Conservation (phyloP, 257 asterid genomes). For the Prunella vulgaris region DNA sequence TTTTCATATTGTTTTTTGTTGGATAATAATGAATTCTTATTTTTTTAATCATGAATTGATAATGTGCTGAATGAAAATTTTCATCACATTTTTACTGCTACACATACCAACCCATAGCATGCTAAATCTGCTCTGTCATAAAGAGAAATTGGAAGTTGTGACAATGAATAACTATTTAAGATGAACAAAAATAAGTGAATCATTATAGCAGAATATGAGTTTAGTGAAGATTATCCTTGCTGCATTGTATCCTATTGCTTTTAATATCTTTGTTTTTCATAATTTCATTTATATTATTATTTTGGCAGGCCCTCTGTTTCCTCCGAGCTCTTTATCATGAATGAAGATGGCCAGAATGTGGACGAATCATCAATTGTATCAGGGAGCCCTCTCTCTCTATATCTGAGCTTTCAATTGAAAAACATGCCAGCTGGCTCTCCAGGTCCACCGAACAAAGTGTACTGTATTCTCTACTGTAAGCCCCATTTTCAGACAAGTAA, state of each 20-base stretch:
- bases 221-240: no score
- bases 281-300: no score
- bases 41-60: neutral
- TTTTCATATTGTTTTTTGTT: neutral
- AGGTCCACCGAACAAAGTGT: slow-evolving; percentile 34
- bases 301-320: slow-evolving; percentile 48
- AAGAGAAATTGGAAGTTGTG: neutral
- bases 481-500: slow-evolving; percentile 23
- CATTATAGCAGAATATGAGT: neutral
- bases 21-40: neutral
- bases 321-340: slow-evolving; percentile 57
- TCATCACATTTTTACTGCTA: slow-evolving; percentile 1
- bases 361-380: slow-evolving; percentile 42
- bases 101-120: neutral
- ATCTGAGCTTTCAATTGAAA: slow-evolving; percentile 59
- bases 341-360: slow-evolving; percentile 50
- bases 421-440: slow-evolving; percentile 36
- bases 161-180: neutral
- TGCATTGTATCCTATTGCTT: no score
- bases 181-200: neutral
- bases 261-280: no score
- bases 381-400: slow-evolving; percentile 56
- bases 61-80: neutral
- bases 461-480: slow-evolving; percentile 55
- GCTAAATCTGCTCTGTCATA: neutral